phyloP scores from a whole-genome alignment of 2,329 filamentous ascomycete species.

The Pyricularia pennisetigena region DNA sequence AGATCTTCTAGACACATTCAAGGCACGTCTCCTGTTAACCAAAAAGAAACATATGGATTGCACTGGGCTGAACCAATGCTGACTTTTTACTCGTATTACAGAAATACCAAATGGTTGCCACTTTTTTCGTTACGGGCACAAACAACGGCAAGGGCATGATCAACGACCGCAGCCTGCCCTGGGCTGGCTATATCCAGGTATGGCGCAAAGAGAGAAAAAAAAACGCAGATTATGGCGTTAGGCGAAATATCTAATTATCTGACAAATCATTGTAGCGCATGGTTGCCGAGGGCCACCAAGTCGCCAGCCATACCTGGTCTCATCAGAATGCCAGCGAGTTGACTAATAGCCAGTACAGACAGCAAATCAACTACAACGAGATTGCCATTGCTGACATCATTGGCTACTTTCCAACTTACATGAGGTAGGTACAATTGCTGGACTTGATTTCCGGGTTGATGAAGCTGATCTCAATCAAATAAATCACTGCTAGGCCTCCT shows the following conservation, averaged over 20 bases:
- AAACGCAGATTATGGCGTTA: not conserved
- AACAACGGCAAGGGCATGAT: slow-evolving; percentile 47
- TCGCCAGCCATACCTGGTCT: slow-evolving; percentile 37
- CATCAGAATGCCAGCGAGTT: slow-evolving; percentile 30
- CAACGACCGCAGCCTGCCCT: slow-evolving; percentile 36
- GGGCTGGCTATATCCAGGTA: slow-evolving; percentile 33
- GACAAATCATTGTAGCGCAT: slow-evolving; percentile 26
- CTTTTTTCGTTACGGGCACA: slow-evolving; percentile 56
- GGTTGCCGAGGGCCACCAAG: slow-evolving; percentile 33
- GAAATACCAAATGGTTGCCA: slow-evolving; percentile 51
- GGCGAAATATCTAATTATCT: no score
- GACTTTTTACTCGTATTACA: slow-evolving; percentile 5
- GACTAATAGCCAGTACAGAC: slow-evolving; percentile 19
- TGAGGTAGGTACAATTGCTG: slow-evolving; percentile 17
- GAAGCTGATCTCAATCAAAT: slow-evolving; percentile 15
- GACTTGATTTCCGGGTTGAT: not conserved
- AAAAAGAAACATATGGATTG: not conserved
- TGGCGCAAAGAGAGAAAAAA: not conserved
- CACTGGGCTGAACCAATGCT: not conserved
- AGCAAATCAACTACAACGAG: slow-evolving; percentile 34
- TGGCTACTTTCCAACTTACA: slow-evolving; percentile 35
- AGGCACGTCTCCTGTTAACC: slow-evolving; percentile 14
- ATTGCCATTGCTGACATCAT: slow-evolving; percentile 31
- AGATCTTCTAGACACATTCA: slow-evolving; percentile 51
- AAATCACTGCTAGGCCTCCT: slow-evolving; percentile 19